Conservation (phyloP, 257 asterid species). For the Solanum ossicruentum region DNA sequence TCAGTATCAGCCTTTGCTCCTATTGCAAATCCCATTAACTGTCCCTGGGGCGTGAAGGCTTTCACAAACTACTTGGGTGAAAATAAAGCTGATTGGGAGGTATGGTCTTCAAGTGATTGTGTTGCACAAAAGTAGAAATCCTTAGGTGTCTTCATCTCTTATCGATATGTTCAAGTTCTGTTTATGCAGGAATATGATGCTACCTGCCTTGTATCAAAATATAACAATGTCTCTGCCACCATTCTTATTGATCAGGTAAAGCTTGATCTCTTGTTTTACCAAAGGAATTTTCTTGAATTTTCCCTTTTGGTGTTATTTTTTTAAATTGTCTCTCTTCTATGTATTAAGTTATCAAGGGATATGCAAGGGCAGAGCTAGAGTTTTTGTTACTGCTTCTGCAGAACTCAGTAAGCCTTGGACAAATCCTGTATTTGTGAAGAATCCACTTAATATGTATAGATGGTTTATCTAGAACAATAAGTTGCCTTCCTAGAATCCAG, state of each 20-base stretch:
- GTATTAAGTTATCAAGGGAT: neutral
- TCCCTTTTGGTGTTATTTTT: neutral
- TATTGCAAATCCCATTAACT: constrained; percentile 60
- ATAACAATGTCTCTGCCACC: constrained; percentile 50
- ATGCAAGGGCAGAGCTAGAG: neutral
- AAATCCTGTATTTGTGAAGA: neutral
- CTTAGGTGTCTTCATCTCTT: neutral
- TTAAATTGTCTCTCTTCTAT: neutral
- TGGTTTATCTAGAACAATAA: neutral
- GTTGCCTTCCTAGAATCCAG: neutral
- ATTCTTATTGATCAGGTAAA: constrained; percentile 93
- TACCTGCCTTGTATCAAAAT: constrained; percentile 55
- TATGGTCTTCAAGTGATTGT: constrained; percentile 16
- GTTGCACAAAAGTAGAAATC: neutral
- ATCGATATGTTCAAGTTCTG: neutral
- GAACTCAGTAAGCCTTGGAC: neutral
- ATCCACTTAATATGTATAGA: neutral
- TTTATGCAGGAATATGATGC: constrained; percentile 86
- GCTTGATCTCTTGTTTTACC: neutral
- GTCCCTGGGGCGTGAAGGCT: constrained; percentile 99
- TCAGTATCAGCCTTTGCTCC: constrained; percentile 96
- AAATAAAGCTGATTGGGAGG: constrained; percentile 86
- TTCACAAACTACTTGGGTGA: constrained; percentile 84
- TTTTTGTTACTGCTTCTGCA: neutral
- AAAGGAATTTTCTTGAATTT: neutral